phyloP scores from a whole-genome alignment of 495 filamentous ascomycete genomes.

The Neurospora sp. region DNA sequence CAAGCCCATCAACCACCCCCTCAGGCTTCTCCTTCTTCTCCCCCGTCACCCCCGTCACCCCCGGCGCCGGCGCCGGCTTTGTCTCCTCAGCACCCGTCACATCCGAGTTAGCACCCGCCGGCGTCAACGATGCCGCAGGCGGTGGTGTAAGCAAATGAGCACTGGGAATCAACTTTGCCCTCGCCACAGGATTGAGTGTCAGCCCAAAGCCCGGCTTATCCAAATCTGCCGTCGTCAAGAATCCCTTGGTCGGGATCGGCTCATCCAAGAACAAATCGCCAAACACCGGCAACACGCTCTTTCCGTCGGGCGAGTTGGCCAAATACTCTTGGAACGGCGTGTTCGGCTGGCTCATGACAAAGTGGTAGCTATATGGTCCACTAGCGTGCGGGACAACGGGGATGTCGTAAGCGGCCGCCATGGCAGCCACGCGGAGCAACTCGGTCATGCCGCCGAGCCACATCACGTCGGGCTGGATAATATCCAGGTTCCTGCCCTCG shows the following conservation, averaged over 20 bases:
- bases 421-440: constrained; percentile 75
- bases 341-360: constrained; percentile 82
- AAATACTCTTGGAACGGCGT: constrained; percentile 92
- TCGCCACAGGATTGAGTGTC: constrained; percentile 70
- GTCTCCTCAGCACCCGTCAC: constrained; percentile 4
- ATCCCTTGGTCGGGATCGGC: constrained; percentile 75
- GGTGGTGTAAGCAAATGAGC: constrained; percentile 59
- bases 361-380: constrained; percentile 90
- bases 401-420: constrained; percentile 86
- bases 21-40: constrained; percentile 8
- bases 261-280: constrained; percentile 86
- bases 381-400: constrained; percentile 90
- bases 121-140: constrained; percentile 48
- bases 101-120: constrained; percentile 12
- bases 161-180: constrained; percentile 59
- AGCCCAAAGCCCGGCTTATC: constrained; percentile 90
- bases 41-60: constrained; percentile 3
- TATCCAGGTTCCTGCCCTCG: constrained; percentile 83
- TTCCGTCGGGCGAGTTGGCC: constrained; percentile 82
- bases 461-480: constrained; percentile 93
- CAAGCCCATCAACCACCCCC: constrained; percentile 14
- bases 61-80: constrained; percentile 3
- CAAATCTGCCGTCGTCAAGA: constrained; percentile 62
- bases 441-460: constrained; percentile 92
- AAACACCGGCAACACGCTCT: constrained; percentile 81